Percentiles rank a stretch among this genome's conserved stretches.
These are phyloP conservation scores for Drosera spatulata DNA, from an alignment of 179 eudicot species.

Conservation along the genomic window DNA sequence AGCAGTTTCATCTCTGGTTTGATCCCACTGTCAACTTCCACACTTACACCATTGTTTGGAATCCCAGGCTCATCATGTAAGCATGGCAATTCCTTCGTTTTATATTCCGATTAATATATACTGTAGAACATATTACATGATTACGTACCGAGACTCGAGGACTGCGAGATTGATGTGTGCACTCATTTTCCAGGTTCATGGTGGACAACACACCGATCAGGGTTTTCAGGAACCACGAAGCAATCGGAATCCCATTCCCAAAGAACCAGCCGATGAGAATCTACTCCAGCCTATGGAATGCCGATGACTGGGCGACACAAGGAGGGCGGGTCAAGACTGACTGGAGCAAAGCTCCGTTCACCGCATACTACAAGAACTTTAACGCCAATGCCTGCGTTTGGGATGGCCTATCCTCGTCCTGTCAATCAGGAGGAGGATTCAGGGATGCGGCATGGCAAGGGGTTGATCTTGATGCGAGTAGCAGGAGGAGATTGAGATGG, in stretches of 20 bases:
- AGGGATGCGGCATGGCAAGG: constrained; percentile 8
- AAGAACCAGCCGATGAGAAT: constrained; percentile 32
- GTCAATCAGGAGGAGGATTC: not conserved
- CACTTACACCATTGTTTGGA: constrained; percentile 33
- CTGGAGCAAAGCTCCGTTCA: constrained; percentile 30
- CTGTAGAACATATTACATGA: too few relatives aligned
- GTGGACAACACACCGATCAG: constrained; percentile 27
- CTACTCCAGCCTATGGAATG: constrained; percentile 33
- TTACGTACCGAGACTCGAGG: not conserved
- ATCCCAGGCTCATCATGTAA: constrained; percentile 24
- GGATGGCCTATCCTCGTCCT: not conserved
- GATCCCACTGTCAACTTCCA: constrained; percentile 30
- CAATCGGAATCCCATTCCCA: constrained; percentile 22
- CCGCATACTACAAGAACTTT: constrained; percentile 18
- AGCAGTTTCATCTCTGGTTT: constrained; percentile 17
- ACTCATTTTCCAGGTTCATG: constrained; percentile 12
- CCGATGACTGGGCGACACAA: constrained; percentile 46
- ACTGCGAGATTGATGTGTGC: not conserved
- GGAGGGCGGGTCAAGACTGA: constrained; percentile 28
- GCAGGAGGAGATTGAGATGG: constrained; percentile 19
- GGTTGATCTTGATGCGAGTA: constrained; percentile 6
- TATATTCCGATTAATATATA: too few relatives aligned
- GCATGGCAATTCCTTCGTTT: not conserved
- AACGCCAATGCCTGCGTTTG: constrained; percentile 21
- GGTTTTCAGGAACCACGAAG: constrained; percentile 21